phyloP scores from a whole-genome alignment of 495 filamentous ascomycete species.

The Arthonia radiata region DNA sequence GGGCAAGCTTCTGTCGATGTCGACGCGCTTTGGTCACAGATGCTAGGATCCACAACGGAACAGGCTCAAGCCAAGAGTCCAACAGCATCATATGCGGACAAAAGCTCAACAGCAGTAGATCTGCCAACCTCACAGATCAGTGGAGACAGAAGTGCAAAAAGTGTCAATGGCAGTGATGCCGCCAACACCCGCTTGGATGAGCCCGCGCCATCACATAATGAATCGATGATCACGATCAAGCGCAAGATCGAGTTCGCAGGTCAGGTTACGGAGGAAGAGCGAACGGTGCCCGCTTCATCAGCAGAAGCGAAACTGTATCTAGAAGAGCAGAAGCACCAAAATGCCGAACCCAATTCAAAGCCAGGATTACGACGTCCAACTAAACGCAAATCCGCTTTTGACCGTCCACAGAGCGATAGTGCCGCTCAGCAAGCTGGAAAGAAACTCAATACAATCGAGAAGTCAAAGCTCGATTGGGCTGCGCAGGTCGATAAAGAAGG shows the following conservation, averaged over 20 bases:
- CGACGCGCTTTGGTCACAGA: constrained; percentile 63
- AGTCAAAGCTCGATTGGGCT: constrained; percentile 85
- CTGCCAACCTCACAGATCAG: constrained; percentile 2
- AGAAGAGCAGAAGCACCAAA: constrained; percentile 20
- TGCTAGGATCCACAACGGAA: no score
- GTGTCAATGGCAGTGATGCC: background rate
- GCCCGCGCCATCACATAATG: constrained; percentile 4
- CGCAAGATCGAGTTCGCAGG: constrained; percentile 83
- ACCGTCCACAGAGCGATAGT: constrained; percentile 3
- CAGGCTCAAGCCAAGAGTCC: no score
- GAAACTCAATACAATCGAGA: constrained; percentile 91
- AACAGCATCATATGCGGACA: constrained; percentile 2
- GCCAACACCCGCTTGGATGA: constrained; percentile 5
- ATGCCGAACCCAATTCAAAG: constrained; percentile 9
- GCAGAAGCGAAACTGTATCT: constrained; percentile 64
- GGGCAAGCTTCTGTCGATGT: constrained; percentile 66
- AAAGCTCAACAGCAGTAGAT: background rate
- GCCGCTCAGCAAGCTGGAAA: constrained; percentile 28
- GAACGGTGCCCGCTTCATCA: constrained; percentile 50
- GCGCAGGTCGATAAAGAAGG: constrained; percentile 81
- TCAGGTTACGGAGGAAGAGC: constrained; percentile 49
- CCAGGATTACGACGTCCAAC: no score
- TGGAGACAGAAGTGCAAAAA: constrained; percentile 4
- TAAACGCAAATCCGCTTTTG: constrained; percentile 3
- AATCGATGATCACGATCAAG: constrained; percentile 53